Evolutionary conservation across 768 basidiomycete genomes (phyloP), one percentile per base, ranked within the genome.

Genomic region (Trametopsis cervina): DNA sequence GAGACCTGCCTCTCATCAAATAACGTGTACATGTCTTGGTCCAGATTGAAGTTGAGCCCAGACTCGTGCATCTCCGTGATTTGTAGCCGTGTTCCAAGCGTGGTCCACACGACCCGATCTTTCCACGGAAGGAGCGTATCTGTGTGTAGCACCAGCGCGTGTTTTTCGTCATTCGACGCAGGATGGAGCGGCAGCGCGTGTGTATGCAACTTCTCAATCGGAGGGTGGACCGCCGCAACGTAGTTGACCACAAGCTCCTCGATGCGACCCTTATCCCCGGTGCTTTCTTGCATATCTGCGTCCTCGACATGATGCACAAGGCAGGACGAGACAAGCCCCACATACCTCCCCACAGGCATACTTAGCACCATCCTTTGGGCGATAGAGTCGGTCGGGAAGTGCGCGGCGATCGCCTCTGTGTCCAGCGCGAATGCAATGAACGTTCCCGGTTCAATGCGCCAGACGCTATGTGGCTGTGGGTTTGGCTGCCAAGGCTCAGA

Each of bases 71-170:
- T 25, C 25, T 17, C 42, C 15, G 39, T 18, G 12, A 62, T 50
- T 11, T 44, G 38, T 20, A 63, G 46, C 3, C 56, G 59, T 12
- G 56, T 51, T 10, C 63, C 62, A 24, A 54, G 53, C 23, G 59
- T 54, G 26, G 60, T 62, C 61, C 57, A 63, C 29, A 57, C 59
- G 23, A 47, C 22, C 24, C 35, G 23, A 50, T 57, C 55, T 7
- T 40, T 39, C 44, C 40, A 54, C 18, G 64, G 64, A 50, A 63
- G n/a, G n/a, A n/a, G n/a, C n/a, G n/a, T n/a, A n/a, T n/a, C n/a
- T n/a, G n/a, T n/a, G n/a, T n/a, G n/a, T n/a, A n/a, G n/a, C n/a
- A n/a, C n/a, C n/a, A n/a, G n/a, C n/a, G n/a, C n/a, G n/a, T n/a
- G n/a, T n/a, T n/a, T n/a, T n/a, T n/a, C n/a, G n/a, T n/a, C n/a